Base-by-base conservation (phyloP, 1,284 basidiomycete species). In the Flammula alnicola region DNA sequence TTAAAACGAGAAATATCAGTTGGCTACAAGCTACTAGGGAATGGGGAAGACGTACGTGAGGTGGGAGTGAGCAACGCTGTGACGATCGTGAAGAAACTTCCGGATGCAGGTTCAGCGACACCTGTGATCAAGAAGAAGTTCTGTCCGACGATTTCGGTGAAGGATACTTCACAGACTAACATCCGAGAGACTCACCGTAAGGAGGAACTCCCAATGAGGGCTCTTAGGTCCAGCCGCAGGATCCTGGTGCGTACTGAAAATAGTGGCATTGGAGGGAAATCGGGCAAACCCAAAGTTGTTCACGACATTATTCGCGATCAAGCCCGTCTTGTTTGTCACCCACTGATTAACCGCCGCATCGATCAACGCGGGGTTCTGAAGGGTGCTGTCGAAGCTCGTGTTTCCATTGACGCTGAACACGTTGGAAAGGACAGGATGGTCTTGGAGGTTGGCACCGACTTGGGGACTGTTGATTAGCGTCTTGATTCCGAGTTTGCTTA, bases 391-490 rank as follows among this genome's bases (percentile, higher is more conserved):
- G 37, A 61, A 44, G 47, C 3, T 60, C 65, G 4, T 42, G 30
- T 48, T 49, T 22, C 52, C 60, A 51, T 71, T 69, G 16, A 70
- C 67, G 7, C 46, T 43, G 56, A 60, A 76, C 8, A 53, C 48
- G 40, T 59, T 61, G 5, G 49, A 27, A 8, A 70, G 47, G 10
- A 63, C 51, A 2, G 65, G 55, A 29, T 76, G 74, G 49, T 74
- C 75, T 16, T 26, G 33, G n/a, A 80, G 60, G 54, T 79, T 78
- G 58, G 74, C 65, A 9, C 78, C 77, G 27, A 78, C 75, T 46
- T 65, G 62, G 5, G 71, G 68, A 3, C 67, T 52, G 56, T 68
- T 51, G 7, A 70, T 51, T 5, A 74, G 54, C 2, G 66, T 44
- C 12, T 51, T 35, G 23, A 71, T 60, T 1, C 62, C 62, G 4